Conservation (phyloP, 768 basidiomycete species). For the Clitopilus passeckerianus region DNA sequence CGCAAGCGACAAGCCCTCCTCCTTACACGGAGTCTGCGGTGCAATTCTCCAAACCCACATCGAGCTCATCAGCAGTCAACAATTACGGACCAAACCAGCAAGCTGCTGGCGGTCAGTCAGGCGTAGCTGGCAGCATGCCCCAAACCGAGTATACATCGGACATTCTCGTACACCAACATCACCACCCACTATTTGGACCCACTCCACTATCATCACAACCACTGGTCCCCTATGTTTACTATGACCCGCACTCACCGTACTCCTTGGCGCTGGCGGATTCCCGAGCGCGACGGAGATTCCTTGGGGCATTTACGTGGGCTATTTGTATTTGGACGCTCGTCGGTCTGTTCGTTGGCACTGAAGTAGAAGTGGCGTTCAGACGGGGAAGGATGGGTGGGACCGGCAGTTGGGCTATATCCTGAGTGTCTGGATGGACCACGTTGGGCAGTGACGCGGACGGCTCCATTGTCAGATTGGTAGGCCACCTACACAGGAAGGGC, state of each 20-base stretch:
- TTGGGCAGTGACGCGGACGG: neutral
- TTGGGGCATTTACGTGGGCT: conserved; percentile 23
- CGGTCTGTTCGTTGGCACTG: conserved; percentile 19
- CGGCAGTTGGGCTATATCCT: neutral
- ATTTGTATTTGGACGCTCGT: conserved; percentile 20
- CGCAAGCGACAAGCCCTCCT: conserved; percentile 3
- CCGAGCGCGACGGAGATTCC: conserved; percentile 33
- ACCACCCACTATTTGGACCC: conserved; percentile 27
- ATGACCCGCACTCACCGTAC: conserved; percentile 26
- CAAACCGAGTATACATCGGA: conserved; percentile 1
- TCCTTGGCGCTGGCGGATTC: conserved; percentile 24
- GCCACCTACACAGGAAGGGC: too few relatives aligned
- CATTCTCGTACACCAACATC: neutral
- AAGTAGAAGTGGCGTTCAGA: neutral
- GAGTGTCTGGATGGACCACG: neutral
- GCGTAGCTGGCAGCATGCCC: neutral
- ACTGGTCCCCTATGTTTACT: conserved; percentile 32
- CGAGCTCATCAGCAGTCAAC: neutral
- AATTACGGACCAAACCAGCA: neutral
- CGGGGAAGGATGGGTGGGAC: neutral
- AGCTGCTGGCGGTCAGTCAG: neutral
- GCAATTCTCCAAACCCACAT: neutral
- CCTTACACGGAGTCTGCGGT: conserved; percentile 4
- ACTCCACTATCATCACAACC: conserved; percentile 31
- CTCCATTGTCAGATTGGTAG: too few relatives aligned